Conservation (phyloP, 208 protist genomes). For the Leishmania tarentolae region DNA sequence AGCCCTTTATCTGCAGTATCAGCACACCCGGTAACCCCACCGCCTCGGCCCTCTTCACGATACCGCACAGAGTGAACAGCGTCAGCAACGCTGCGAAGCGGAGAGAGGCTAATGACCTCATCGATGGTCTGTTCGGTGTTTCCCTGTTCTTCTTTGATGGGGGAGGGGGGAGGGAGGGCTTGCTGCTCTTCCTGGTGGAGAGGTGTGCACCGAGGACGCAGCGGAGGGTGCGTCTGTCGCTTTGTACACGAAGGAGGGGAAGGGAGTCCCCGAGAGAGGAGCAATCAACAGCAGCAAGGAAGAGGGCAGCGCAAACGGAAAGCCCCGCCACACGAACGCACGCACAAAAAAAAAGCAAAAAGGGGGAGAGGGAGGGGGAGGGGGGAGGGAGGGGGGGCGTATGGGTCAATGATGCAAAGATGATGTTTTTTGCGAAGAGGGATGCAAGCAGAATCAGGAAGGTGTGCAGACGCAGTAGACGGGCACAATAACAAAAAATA, state of each 20-base stretch:
- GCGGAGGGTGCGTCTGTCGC: too few species aligned
- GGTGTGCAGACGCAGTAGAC: too few species aligned
- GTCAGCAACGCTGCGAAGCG: slow-evolving; percentile 14
- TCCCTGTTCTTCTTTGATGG: background rate
- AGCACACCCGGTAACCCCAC: slow-evolving; percentile 25
- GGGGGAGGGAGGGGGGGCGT: too few species aligned
- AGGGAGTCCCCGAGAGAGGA: background rate
- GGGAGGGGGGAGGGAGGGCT: background rate
- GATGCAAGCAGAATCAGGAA: background rate
- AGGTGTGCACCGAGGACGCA: too few species aligned
- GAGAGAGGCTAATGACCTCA: background rate
- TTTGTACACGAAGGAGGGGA: background rate
- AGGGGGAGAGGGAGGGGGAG: too few species aligned
- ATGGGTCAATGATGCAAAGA: background rate
- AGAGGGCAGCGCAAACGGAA: background rate
- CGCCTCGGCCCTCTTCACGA: slow-evolving; percentile 6
- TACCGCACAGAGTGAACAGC: slow-evolving; percentile 15
- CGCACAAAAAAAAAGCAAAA: too few species aligned
- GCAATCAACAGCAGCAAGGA: background rate
- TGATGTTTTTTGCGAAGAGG: background rate
- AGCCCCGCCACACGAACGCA: too few species aligned
- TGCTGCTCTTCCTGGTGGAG: too few species aligned
- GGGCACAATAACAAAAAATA: background rate
- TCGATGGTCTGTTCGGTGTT: background rate
- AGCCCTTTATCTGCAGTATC: slow-evolving; percentile 31